phyloP scores from a whole-genome alignment of 768 basidiomycete species.

The Boletus vinaceobasis region DNA sequence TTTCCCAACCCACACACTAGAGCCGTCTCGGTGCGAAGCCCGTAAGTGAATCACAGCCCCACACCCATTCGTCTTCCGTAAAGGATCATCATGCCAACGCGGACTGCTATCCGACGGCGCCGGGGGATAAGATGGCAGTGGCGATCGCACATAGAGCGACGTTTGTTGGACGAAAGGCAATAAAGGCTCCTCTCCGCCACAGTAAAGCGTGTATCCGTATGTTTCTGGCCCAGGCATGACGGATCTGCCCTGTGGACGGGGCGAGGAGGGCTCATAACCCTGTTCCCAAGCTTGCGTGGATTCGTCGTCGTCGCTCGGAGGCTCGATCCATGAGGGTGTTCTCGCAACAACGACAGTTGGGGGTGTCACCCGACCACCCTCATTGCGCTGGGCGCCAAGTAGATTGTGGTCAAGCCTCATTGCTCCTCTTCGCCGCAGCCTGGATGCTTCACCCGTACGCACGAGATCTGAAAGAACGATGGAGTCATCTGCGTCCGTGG shows the following conservation, averaged over 20 bases:
- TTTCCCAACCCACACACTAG: slow-evolving; percentile 58
- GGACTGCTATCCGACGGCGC: slow-evolving; percentile 20
- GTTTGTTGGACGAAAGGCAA: slow-evolving; percentile 5
- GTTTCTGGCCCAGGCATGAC: slow-evolving; percentile 15
- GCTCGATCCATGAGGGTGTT: slow-evolving; percentile 34
- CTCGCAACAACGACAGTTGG: slow-evolving; percentile 27
- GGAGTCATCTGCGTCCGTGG: slow-evolving; percentile 58
- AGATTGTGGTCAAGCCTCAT: slow-evolving; percentile 54
- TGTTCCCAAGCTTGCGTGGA: slow-evolving; percentile 34
- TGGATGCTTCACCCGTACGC: slow-evolving; percentile 70
- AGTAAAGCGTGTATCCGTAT: slow-evolving; percentile 38
- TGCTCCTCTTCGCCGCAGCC: slow-evolving; percentile 70
- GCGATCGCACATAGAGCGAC: slow-evolving; percentile 32
- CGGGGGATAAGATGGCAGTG: slow-evolving; percentile 35
- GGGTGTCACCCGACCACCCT: slow-evolving; percentile 22
- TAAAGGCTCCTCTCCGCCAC: slow-evolving; percentile 35
- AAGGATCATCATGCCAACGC: slow-evolving; percentile 4
- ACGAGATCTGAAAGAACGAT: slow-evolving; percentile 73
- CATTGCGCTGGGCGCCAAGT: slow-evolving; percentile 27
- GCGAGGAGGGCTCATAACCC: slow-evolving; percentile 28
- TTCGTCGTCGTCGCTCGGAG: slow-evolving; percentile 32
- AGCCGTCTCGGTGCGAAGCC: slow-evolving; percentile 50
- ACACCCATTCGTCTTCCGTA: slow-evolving; percentile 50
- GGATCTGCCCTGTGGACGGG: slow-evolving; percentile 22
- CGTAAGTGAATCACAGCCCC: slow-evolving; percentile 57